Percentiles rank a stretch among this genome's conserved stretches.
Evolutionary conservation across 2,329 filamentous ascomycete species (phyloP).

Genomic region (Aureobasidium leucospermi): DNA sequence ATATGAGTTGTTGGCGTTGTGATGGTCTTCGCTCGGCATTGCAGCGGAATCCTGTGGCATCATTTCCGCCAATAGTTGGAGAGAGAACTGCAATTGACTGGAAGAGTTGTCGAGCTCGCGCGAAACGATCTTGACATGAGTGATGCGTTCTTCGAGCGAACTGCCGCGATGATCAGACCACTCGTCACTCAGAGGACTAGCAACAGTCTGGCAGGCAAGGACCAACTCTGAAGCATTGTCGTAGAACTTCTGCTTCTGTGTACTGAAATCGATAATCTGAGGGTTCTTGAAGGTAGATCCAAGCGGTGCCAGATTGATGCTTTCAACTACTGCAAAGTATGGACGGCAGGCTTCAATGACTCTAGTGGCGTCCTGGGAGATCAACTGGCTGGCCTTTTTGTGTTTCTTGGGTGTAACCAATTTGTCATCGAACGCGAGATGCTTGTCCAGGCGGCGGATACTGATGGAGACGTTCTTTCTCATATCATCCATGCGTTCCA

Average conservation of each 20-base stretch:
- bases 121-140: constrained; percentile 68
- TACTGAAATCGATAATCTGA: constrained; percentile 76
- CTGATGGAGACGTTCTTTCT: constrained; percentile 79
- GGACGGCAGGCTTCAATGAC: constrained; percentile 84
- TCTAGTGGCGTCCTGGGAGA: constrained; percentile 70
- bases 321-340: constrained; percentile 86
- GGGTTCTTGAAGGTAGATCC: constrained; percentile 74
- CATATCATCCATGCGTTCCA: constrained; percentile 79
- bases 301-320: constrained; percentile 76
- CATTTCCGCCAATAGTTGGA: constrained; percentile 80
- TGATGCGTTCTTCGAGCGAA: constrained; percentile 77
- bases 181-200: constrained; percentile 84
- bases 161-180: constrained; percentile 91
- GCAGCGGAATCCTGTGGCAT: constrained; percentile 44
- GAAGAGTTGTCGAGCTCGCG: constrained; percentile 79
- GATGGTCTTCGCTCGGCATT: constrained; percentile 35
- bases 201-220: constrained; percentile 81
- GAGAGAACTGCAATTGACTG: constrained; percentile 77
- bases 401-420: constrained; percentile 73
- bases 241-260: constrained; percentile 88
- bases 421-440: constrained; percentile 69
- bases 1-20: constrained; percentile 28
- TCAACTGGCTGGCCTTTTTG: constrained; percentile 69
- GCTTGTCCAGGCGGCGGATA: constrained; percentile 81
- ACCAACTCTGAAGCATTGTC: constrained; percentile 88